These are phyloP conservation scores for Moesziomyces sp. DNA, from an alignment of 1,284 basidiomycete species.

Conservation along the genomic window DNA sequence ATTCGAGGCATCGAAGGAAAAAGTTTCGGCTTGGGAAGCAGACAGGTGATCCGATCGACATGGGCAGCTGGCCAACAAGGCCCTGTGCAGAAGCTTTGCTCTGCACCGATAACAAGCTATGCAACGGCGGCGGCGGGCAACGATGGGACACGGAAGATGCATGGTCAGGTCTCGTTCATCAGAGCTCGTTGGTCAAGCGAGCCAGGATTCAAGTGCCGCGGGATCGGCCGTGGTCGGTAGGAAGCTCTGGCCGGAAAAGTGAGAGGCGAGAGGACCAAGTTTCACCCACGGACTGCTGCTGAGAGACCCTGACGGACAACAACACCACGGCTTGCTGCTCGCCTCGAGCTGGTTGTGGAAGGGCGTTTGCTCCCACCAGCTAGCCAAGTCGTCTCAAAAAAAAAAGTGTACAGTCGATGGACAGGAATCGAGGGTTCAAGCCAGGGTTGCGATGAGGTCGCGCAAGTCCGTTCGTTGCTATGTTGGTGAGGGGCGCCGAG, in stretches of 20 bases:
- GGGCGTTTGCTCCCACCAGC: neutral
- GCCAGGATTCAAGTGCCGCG: slow-evolving; percentile 12
- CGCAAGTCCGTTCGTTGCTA: neutral
- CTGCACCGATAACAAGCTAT: neutral
- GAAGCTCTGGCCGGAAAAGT: neutral
- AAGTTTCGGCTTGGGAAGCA: neutral
- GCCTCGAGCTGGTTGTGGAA: neutral
- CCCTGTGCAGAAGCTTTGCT: neutral
- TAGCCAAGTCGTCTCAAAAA: neutral
- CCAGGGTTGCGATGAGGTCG: neutral
- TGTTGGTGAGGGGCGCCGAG: neutral
- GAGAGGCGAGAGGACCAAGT: neutral
- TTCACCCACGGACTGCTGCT: neutral
- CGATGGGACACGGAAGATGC: neutral
- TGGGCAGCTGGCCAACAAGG: neutral
- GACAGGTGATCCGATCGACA: neutral
- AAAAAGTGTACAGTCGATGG: neutral
- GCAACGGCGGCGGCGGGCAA: no score
- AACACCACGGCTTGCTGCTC: neutral
- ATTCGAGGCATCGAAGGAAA: neutral
- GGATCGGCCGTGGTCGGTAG: slow-evolving; percentile 7
- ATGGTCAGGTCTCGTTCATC: neutral
- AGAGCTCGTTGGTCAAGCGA: slow-evolving; percentile 1
- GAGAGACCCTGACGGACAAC: neutral
- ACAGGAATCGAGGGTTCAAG: slow-evolving; percentile 8